Evolutionary conservation across 2,329 filamentous ascomycete species (phyloP).

Genomic region (Chalara sp.): DNA sequence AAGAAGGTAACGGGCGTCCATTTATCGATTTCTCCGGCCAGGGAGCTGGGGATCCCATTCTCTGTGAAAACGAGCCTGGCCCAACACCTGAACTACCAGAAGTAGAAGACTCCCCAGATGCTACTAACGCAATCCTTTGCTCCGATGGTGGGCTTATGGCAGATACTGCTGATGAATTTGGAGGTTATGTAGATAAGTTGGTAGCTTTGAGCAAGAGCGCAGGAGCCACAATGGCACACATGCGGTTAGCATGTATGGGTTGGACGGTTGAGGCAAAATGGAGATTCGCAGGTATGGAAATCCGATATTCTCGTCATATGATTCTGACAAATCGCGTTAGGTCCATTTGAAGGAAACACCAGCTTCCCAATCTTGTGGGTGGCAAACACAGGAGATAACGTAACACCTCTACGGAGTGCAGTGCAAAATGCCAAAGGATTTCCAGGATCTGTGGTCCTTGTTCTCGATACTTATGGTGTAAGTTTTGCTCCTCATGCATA

Average conservation of each 20-base stretch:
- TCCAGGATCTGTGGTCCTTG: slow-evolving; percentile 37
- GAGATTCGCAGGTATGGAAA: slow-evolving; percentile 11
- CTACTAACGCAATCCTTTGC: background rate
- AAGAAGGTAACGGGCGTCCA: slow-evolving; percentile 35
- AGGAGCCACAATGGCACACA: slow-evolving; percentile 6
- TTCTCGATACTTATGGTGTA: slow-evolving; percentile 41
- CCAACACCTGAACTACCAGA: background rate
- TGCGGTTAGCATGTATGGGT: slow-evolving; percentile 28
- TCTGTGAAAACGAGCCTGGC: too few relatives aligned
- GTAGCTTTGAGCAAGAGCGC: background rate
- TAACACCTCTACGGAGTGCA: slow-evolving; percentile 28
- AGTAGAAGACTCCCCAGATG: background rate
- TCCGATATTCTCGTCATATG: too few relatives aligned
- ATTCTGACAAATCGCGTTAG: too few relatives aligned
- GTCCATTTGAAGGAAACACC: slow-evolving; percentile 28
- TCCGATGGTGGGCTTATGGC: background rate
- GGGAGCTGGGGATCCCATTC: too few relatives aligned
- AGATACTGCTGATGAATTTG: background rate
- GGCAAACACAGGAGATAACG: slow-evolving; percentile 31
- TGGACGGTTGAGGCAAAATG: slow-evolving; percentile 26
- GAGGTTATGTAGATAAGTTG: background rate
- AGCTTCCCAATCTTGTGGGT: slow-evolving; percentile 31
- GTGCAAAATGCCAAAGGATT: slow-evolving; percentile 31
- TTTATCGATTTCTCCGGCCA: slow-evolving; percentile 20
- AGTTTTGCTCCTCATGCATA: too few relatives aligned